phyloP scores from a whole-genome alignment of 1,139 yeast species.

The Schizosaccharomyces versatilis region DNA sequence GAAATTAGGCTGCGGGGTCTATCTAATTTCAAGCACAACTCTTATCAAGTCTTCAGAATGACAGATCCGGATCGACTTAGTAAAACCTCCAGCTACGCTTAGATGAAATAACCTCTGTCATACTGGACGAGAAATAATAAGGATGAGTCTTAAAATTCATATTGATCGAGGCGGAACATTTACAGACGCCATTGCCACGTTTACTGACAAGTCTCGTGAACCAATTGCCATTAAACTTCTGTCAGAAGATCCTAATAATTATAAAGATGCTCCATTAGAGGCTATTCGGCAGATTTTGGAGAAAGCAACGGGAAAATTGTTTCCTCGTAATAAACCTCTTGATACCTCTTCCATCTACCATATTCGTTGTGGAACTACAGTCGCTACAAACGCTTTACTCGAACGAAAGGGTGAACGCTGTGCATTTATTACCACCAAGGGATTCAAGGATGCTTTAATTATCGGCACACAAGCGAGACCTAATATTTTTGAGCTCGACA shows the following conservation, averaged over 20 bases:
- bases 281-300: conserved; percentile 65
- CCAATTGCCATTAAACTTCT: conserved; percentile 46
- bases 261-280: conserved; percentile 74
- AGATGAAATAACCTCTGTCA: too few species aligned
- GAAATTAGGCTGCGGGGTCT: background rate
- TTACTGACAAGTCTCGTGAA: conserved; percentile 20
- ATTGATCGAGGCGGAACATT: conserved; percentile 42
- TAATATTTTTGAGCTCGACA: conserved; percentile 38
- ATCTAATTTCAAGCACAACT: background rate
- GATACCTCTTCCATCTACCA: conserved; percentile 22
- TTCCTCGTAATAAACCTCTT: conserved; percentile 22
- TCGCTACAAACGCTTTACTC: conserved; percentile 52
- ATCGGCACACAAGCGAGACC: conserved; percentile 64
- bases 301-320: conserved; percentile 24
- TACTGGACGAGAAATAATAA: background rate
- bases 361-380: conserved; percentile 60
- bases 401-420: conserved; percentile 47
- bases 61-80: too few species aligned
- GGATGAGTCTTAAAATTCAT: conserved; percentile 1
- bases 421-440: conserved; percentile 40
- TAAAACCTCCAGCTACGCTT: too few species aligned
- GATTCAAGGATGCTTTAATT: conserved; percentile 37
- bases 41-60: too few species aligned
- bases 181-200: conserved; percentile 45
- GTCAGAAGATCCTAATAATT: conserved; percentile 71